Percentiles rank a stretch among this genome's conserved stretches.
These are phyloP conservation scores for Dendrobium chrysotoxum DNA, from an alignment of 106 monocot species.

Conservation along the genomic window DNA sequence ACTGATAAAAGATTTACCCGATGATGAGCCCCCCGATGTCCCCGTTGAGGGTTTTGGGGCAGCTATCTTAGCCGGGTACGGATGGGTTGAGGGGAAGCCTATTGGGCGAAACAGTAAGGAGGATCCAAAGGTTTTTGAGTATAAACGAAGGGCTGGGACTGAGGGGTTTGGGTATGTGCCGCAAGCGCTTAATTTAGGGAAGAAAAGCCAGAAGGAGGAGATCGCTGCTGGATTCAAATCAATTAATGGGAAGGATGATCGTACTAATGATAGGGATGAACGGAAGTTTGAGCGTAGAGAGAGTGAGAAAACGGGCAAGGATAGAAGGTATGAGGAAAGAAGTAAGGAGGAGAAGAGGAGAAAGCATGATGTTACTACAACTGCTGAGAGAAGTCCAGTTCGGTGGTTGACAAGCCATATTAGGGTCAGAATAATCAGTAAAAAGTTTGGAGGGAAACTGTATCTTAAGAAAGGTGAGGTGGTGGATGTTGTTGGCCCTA, in stretches of 20 bases:
- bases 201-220: conserved; percentile 18
- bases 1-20: conserved; percentile 48
- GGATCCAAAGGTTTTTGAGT: conserved; percentile 61
- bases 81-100: conserved; percentile 76
- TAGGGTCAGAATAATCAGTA: conserved; percentile 77
- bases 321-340: conserved; percentile 2
- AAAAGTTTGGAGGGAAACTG: conserved; percentile 60
- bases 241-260: conserved; percentile 12
- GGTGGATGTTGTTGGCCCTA: conserved; percentile 80
- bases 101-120: conserved; percentile 56
- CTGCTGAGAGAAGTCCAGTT: conserved; percentile 9
- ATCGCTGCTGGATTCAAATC: conserved; percentile 7
- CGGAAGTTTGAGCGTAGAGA: conserved; percentile 13
- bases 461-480: conserved; percentile 88
- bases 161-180: conserved; percentile 64
- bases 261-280: conserved; percentile 7
- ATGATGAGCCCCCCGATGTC: conserved; percentile 68
- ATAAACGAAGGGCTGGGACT: conserved; percentile 46
- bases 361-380: background rate
- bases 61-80: conserved; percentile 64
- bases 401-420: conserved; percentile 88
- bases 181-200: conserved; percentile 9
- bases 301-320: background rate
- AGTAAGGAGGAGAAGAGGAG: conserved; percentile 1
- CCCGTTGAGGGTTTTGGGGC: conserved; percentile 60